These are phyloP conservation scores for Brassica nigra DNA, from an alignment of 345 rosid species.

Conservation along the genomic window DNA sequence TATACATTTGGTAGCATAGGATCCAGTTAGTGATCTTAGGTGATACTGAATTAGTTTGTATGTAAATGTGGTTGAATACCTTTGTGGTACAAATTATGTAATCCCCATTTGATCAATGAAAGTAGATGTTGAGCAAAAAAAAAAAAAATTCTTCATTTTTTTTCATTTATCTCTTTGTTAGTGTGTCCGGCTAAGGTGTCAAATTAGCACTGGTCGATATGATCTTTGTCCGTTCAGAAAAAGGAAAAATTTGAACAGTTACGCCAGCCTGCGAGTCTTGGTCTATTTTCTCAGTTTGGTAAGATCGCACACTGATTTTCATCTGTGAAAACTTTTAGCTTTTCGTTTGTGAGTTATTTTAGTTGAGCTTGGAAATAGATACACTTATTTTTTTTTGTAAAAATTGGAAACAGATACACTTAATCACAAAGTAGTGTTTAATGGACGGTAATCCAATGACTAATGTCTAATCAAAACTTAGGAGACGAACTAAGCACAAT, in stretches of 20 bases:
- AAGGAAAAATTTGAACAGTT: neutral
- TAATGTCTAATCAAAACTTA: neutral
- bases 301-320: neutral
- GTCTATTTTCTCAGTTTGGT: neutral
- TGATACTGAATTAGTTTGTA: too few relatives aligned
- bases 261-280: neutral
- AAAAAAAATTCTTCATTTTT: too few relatives aligned
- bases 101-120: too few relatives aligned
- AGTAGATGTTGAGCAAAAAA: too few relatives aligned
- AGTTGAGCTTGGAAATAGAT: neutral
- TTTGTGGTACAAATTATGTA: too few relatives aligned
- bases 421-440: neutral
- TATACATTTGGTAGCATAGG: too few relatives aligned
- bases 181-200: slow-evolving; percentile 30
- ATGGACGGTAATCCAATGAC: neutral
- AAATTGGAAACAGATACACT: neutral
- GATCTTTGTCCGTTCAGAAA: slow-evolving; percentile 3
- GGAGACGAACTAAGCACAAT: neutral
- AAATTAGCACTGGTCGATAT: slow-evolving; percentile 5
- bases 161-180: neutral
- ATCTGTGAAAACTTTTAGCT: too few relatives aligned
- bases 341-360: neutral
- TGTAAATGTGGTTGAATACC: too few relatives aligned
- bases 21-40: too few relatives aligned
- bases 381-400: neutral